Conservation (phyloP, 305 asterid species). For the Petunia hybrid region DNA sequence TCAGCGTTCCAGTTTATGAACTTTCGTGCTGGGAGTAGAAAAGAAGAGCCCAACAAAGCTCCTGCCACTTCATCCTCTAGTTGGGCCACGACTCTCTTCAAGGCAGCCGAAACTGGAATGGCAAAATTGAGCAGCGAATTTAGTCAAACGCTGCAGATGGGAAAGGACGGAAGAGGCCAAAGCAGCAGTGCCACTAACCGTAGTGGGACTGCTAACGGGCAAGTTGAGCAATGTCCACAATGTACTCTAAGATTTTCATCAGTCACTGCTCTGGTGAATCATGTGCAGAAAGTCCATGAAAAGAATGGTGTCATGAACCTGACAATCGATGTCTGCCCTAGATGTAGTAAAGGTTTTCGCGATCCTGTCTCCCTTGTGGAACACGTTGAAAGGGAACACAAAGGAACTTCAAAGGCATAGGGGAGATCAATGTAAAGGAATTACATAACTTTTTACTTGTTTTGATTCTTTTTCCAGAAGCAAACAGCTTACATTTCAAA, state of each 20-base stretch:
- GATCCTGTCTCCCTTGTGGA: conserved; percentile 86
- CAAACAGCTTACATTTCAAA: background rate
- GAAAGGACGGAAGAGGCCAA: conserved; percentile 36
- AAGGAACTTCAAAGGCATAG: conserved; percentile 72
- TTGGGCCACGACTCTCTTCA: conserved; percentile 67
- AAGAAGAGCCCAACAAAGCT: conserved; percentile 50
- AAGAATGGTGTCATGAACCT: conserved; percentile 75
- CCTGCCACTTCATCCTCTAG: conserved; percentile 59
- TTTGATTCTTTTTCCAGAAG: background rate
- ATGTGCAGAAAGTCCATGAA: conserved; percentile 84
- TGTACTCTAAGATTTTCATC: conserved; percentile 72
- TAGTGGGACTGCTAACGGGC: conserved; percentile 48
- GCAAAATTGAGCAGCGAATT: conserved; percentile 68
- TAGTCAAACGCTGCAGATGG: conserved; percentile 50
- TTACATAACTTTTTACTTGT: too few species aligned
- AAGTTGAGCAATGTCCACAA: conserved; percentile 76
- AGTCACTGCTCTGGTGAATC: conserved; percentile 72
- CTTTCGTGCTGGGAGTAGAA: conserved; percentile 57
- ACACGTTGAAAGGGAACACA: conserved; percentile 90
- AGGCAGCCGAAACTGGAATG: conserved; percentile 86
- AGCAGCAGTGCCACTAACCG: conserved; percentile 38
- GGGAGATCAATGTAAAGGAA: conserved; percentile 13
- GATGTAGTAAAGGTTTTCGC: conserved; percentile 85
- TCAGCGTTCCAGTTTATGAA: conserved; percentile 66
- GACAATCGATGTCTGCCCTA: conserved; percentile 84